Percentiles rank a stretch among this genome's conserved stretches.
Evolutionary conservation across 73 alveolate species (phyloP).

Genomic region (Symbiodinium pilosum): DNA sequence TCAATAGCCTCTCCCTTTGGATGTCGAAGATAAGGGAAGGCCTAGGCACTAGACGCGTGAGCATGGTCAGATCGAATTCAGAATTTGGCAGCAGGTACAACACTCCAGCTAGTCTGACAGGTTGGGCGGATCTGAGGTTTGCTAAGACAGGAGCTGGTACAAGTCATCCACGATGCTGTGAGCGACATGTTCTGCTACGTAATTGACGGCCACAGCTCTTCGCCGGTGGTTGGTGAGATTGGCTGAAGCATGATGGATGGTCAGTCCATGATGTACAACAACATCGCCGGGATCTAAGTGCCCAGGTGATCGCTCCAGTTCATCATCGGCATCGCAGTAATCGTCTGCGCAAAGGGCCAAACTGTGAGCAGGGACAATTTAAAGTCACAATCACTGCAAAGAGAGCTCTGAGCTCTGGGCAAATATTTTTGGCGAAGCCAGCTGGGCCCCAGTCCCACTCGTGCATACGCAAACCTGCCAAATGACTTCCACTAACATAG

Average conservation of each 20-base stretch:
- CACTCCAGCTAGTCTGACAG: too few species aligned
- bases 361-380: background rate
- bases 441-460: conserved; percentile 18
- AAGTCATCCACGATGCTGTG: conserved; percentile 4
- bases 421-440: background rate
- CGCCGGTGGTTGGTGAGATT: background rate
- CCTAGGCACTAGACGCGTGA: too few species aligned
- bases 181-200: background rate
- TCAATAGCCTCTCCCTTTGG: background rate
- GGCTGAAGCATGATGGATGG: background rate
- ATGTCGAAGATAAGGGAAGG: background rate
- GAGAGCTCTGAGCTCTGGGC: background rate
- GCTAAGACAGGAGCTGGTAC: background rate
- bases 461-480: background rate
- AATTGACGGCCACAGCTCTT: background rate
- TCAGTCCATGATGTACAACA: background rate
- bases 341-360: background rate
- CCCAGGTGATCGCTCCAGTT: background rate
- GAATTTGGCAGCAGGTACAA: too few species aligned
- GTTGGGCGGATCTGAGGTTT: too few species aligned
- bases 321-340: background rate
- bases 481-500: background rate
- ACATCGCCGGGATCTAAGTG: background rate
- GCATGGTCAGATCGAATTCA: too few species aligned
- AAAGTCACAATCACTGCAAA: background rate